phyloP scores from a whole-genome alignment of 257 asterid species.

The Verbascum thapsus region DNA sequence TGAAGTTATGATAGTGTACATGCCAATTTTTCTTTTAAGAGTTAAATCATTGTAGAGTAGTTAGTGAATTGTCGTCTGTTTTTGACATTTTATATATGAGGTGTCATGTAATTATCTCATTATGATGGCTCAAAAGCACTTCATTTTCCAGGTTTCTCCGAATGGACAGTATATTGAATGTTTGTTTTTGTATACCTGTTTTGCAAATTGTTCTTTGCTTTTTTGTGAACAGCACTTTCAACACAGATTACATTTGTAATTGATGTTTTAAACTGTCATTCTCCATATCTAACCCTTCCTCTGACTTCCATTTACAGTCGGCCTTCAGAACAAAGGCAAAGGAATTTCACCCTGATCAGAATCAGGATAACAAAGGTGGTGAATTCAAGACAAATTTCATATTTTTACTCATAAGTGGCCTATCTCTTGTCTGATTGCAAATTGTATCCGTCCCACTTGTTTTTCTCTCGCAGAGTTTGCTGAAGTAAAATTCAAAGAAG shows the following conservation, averaged over 20 bases:
- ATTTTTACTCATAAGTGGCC: constrained; percentile 1
- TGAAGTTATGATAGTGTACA: neutral
- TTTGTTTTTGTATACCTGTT: too few species aligned
- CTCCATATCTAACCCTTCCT: constrained; percentile 5
- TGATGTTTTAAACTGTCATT: neutral
- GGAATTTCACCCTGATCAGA: constrained; percentile 94
- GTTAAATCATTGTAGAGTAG: neutral
- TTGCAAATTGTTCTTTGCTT: too few species aligned
- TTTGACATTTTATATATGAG: neutral
- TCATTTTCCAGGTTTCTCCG: too few species aligned
- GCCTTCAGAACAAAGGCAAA: constrained; percentile 88
- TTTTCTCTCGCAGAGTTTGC: constrained; percentile 58
- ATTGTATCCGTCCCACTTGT: constrained; percentile 14
- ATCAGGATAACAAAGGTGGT: constrained; percentile 77
- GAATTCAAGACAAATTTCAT: constrained; percentile 1
- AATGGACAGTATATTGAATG: too few species aligned
- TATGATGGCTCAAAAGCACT: neutral
- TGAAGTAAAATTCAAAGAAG: constrained; percentile 76
- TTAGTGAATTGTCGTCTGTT: neutral
- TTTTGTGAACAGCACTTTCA: too few species aligned
- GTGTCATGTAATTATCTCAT: neutral
- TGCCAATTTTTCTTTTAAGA: neutral
- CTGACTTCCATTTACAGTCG: constrained; percentile 48
- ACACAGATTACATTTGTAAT: neutral
- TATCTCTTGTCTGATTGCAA: constrained; percentile 15